phyloP scores from a whole-genome alignment of 1,284 basidiomycete species.

The Ceratobasidium sp. region DNA sequence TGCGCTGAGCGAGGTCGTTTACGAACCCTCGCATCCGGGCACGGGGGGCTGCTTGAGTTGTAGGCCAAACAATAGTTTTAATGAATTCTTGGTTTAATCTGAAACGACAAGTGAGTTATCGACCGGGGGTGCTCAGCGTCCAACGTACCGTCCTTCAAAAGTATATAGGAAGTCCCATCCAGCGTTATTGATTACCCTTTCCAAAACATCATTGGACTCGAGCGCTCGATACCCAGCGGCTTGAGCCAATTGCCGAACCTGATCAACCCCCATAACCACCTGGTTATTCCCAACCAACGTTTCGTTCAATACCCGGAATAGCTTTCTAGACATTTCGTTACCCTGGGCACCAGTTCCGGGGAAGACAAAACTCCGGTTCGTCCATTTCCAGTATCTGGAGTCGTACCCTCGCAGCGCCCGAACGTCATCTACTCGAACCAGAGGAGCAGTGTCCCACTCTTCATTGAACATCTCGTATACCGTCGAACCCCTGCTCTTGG shows the following conservation, averaged over 20 bases:
- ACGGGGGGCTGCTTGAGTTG: slow-evolving; percentile 54
- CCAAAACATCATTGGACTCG: slow-evolving; percentile 50
- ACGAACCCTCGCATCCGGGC: slow-evolving; percentile 55
- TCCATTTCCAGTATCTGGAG: background rate
- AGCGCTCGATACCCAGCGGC: slow-evolving; percentile 49
- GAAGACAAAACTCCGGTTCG: background rate
- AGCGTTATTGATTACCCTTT: slow-evolving; percentile 53
- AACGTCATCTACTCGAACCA: slow-evolving; percentile 56
- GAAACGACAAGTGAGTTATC: slow-evolving; percentile 45
- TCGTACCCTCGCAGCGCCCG: background rate
- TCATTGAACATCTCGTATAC: slow-evolving; percentile 43
- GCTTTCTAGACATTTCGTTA: slow-evolving; percentile 1
- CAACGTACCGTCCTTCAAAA: slow-evolving; percentile 55
- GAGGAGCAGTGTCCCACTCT: slow-evolving; percentile 54
- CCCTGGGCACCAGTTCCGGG: background rate
- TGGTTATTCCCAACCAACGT: slow-evolving; percentile 49
- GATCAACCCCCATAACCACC: slow-evolving; percentile 34
- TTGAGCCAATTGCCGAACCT: too few relatives aligned
- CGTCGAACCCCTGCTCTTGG: background rate
- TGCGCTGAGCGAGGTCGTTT: slow-evolving; percentile 56
- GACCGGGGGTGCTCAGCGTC: background rate
- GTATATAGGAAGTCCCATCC: slow-evolving; percentile 57
- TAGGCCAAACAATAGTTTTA: slow-evolving; percentile 57
- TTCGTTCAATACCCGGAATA: slow-evolving; percentile 40
- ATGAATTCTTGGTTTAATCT: slow-evolving; percentile 55